Conservation (phyloP, 768 basidiomycete species). For the Clavaria fumosa region DNA sequence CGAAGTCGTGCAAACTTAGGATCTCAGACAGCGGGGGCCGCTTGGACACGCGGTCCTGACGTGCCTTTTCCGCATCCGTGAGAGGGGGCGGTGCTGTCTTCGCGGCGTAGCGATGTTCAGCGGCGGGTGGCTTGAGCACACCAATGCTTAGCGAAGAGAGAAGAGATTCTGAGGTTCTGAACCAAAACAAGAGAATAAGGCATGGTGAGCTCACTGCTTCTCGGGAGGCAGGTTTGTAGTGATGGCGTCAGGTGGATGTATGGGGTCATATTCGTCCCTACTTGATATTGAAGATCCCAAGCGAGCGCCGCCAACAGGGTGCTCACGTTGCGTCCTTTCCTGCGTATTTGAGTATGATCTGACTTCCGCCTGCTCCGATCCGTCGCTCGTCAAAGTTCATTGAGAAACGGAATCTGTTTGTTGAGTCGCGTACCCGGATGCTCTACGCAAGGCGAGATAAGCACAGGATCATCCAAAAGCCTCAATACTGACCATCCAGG, state of each 20-base stretch:
- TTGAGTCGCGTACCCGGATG: too few relatives aligned
- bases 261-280: slow-evolving; percentile 71
- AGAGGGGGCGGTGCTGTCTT: too few relatives aligned
- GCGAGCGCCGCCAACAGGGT: slow-evolving; percentile 7
- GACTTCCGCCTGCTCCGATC: slow-evolving; percentile 76
- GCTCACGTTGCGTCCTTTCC: slow-evolving; percentile 80
- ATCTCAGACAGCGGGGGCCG: slow-evolving; percentile 67
- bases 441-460: too few relatives aligned
- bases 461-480: too few relatives aligned
- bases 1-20: slow-evolving; percentile 88
- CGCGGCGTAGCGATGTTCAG: too few relatives aligned
- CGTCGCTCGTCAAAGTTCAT: too few relatives aligned
- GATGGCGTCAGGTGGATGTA: slow-evolving; percentile 77
- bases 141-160: too few relatives aligned
- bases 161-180: too few relatives aligned
- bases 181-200: too few relatives aligned
- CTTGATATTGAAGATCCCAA: neutral
- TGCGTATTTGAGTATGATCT: slow-evolving; percentile 75
- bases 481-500: too few relatives aligned
- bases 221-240: slow-evolving; percentile 64
- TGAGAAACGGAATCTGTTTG: too few relatives aligned
- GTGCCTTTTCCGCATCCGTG: slow-evolving; percentile 57
- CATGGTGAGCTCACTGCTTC: slow-evolving; percentile 46
- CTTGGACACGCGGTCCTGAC: slow-evolving; percentile 41
- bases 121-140: too few relatives aligned